Conservation (phyloP, 345 rosid species). For the Odontarrhena argentea region DNA sequence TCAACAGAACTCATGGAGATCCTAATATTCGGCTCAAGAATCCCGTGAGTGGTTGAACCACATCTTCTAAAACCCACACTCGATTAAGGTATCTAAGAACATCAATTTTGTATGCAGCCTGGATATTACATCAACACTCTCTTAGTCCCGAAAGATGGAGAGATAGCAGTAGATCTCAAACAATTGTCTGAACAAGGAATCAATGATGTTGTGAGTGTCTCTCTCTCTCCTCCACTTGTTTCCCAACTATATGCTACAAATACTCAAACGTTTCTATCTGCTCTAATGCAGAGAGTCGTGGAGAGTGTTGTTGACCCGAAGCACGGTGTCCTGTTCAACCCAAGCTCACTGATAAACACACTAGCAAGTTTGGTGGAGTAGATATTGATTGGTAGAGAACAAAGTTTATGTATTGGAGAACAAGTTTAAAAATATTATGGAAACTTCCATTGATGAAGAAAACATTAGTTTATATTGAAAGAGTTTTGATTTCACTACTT, state of each 20-base stretch:
- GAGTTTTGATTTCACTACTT: too few relatives aligned
- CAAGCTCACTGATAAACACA: constrained; percentile 63
- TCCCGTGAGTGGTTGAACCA: constrained; percentile 48
- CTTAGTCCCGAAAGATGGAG: constrained; percentile 77
- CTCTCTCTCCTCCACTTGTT: constrained; percentile 5
- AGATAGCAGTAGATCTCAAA: constrained; percentile 60
- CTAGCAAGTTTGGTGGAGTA: constrained; percentile 49
- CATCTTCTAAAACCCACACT: not conserved
- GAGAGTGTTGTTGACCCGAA: constrained; percentile 59
- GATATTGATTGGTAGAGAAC: constrained; percentile 18
- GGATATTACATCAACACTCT: constrained; percentile 74
- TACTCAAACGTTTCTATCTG: not conserved
- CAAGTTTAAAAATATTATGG: too few relatives aligned
- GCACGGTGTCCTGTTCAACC: constrained; percentile 65
- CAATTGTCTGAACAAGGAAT: constrained; percentile 68
- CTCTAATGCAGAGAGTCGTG: constrained; percentile 59
- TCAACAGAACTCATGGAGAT: constrained; percentile 79
- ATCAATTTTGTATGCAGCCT: constrained; percentile 57
- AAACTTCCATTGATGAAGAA: too few relatives aligned
- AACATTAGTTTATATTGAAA: too few relatives aligned
- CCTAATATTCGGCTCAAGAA: constrained; percentile 59
- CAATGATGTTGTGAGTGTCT: constrained; percentile 58
- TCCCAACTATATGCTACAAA: constrained; percentile 3
- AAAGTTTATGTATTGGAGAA: too few relatives aligned
- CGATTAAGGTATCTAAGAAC: constrained; percentile 2